A percentile compares a stretch with the other conserved stretches of the same genome.
phyloP scores from a whole-genome alignment of 1,284 basidiomycete genomes.

The Cutaneotrichosporon arboriforme region DNA sequence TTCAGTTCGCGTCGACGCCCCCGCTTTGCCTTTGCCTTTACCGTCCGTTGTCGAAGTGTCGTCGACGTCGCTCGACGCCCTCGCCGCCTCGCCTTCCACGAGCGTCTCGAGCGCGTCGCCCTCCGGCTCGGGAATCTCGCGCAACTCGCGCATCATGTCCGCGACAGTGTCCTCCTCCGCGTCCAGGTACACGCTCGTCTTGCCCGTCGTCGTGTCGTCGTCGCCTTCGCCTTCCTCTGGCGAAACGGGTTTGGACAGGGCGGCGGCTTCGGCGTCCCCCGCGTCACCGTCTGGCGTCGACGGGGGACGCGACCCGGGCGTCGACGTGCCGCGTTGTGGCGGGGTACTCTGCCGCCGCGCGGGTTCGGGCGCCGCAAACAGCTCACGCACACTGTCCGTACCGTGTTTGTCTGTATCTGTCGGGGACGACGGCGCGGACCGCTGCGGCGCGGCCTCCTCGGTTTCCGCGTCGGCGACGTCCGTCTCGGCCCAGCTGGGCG shows the following conservation, averaged over 20 bases:
- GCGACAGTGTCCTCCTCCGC: slow-evolving; percentile 26
- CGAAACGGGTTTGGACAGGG: too few relatives aligned
- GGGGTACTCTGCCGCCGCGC: background rate
- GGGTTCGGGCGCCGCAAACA: too few relatives aligned
- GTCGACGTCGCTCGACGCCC: background rate
- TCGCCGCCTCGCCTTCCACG: background rate
- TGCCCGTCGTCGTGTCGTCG: slow-evolving; percentile 12
- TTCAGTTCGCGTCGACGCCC: background rate
- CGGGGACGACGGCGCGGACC: background rate
- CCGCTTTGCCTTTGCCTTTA: background rate
- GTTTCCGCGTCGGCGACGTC: slow-evolving; percentile 1
- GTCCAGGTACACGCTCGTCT: slow-evolving; percentile 33
- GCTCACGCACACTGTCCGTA: too few relatives aligned
- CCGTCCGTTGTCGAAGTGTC: background rate
- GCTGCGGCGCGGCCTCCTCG: background rate
- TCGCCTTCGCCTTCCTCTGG: background rate
- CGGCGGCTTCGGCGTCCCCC: too few relatives aligned
- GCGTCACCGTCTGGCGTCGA: too few relatives aligned
- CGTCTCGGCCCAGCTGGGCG: slow-evolving; percentile 41
- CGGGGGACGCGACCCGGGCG: too few relatives aligned
- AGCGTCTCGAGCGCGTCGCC: slow-evolving; percentile 4
- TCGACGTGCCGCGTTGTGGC: background rate
- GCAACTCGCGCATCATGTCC: slow-evolving; percentile 31
- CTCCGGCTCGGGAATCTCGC: slow-evolving; percentile 28
- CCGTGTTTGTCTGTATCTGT: slow-evolving; percentile 6